phyloP scores from a whole-genome alignment of 2,329 filamentous ascomycete species.

The Exserohilum turcica region DNA sequence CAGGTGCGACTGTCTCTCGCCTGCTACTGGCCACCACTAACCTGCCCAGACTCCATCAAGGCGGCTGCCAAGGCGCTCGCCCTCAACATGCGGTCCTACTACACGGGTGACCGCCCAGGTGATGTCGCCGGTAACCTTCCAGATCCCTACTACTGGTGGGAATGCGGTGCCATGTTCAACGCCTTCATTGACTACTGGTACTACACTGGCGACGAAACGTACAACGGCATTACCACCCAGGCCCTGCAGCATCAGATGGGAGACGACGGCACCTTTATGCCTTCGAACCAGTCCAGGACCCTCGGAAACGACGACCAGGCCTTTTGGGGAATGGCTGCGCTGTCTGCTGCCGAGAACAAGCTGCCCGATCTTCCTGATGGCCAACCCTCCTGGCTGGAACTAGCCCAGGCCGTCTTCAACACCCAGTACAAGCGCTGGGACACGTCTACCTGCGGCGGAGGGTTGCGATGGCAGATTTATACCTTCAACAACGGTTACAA shows the following conservation, averaged over 20 bases:
- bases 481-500: slow-evolving; percentile 74
- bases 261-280: slow-evolving; percentile 76
- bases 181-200: slow-evolving; percentile 51
- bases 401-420: slow-evolving; percentile 76
- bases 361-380: slow-evolving; percentile 52
- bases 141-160: slow-evolving; percentile 53
- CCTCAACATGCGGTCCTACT: slow-evolving; percentile 66
- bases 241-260: slow-evolving; percentile 78
- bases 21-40: slow-evolving; percentile 15
- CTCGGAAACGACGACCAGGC: slow-evolving; percentile 63
- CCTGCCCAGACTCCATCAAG: slow-evolving; percentile 63
- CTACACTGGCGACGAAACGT: slow-evolving; percentile 49
- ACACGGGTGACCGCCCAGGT: slow-evolving; percentile 65
- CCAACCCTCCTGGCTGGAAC: slow-evolving; percentile 67
- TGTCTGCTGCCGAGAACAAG: slow-evolving; percentile 62
- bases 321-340: slow-evolving; percentile 64
- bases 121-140: slow-evolving; percentile 64
- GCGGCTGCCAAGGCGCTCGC: slow-evolving; percentile 66
- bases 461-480: slow-evolving; percentile 82
- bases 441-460: slow-evolving; percentile 67
- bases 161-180: slow-evolving; percentile 49
- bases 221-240: slow-evolving; percentile 47
- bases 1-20: slow-evolving; percentile 28
- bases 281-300: slow-evolving; percentile 66
- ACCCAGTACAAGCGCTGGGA: slow-evolving; percentile 74